Percentiles rank a stretch among this genome's conserved stretches.
Conservation (phyloP, 2,329 filamentous ascomycete species). For the Colletotrichum tofieldiae region DNA sequence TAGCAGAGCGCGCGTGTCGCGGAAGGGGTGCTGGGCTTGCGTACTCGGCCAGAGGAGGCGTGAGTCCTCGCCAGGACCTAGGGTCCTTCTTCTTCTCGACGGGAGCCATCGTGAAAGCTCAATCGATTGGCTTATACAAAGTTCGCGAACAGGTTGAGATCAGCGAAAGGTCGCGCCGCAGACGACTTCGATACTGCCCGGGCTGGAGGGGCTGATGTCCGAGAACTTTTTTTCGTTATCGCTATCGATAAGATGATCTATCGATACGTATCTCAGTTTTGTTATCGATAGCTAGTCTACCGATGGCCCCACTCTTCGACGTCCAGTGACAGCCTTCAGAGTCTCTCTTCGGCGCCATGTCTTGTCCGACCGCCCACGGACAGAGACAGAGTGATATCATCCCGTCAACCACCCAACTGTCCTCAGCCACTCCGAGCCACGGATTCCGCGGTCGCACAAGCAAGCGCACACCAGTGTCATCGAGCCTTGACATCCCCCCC, state of each 20-base stretch:
- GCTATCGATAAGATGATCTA: constrained; percentile 14
- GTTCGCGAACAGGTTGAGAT: neutral
- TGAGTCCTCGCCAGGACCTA: constrained; percentile 61
- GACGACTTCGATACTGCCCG: constrained; percentile 3
- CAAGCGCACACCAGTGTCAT: constrained; percentile 30
- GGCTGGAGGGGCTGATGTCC: constrained; percentile 33
- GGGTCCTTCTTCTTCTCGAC: constrained; percentile 62
- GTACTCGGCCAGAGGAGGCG: constrained; percentile 55
- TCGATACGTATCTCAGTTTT: neutral
- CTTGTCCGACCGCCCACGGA: constrained; percentile 42
- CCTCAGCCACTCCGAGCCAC: constrained; percentile 26
- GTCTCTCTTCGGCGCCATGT: constrained; percentile 33
- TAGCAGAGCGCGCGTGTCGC: constrained; percentile 76
- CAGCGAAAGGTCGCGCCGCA: constrained; percentile 4
- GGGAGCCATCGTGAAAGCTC: constrained; percentile 50
- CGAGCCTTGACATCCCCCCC: constrained; percentile 31
- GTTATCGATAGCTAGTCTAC: neutral
- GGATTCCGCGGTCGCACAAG: constrained; percentile 23
- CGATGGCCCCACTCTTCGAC: neutral
- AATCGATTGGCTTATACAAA: neutral
- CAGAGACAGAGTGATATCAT: constrained; percentile 39
- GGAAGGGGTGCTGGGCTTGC: neutral
- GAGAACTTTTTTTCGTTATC: constrained; percentile 41
- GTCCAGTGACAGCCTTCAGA: constrained; percentile 4
- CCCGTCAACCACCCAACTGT: constrained; percentile 29